Conservation (phyloP, 1,284 basidiomycete species). For the Ceratobasidium sp. region DNA sequence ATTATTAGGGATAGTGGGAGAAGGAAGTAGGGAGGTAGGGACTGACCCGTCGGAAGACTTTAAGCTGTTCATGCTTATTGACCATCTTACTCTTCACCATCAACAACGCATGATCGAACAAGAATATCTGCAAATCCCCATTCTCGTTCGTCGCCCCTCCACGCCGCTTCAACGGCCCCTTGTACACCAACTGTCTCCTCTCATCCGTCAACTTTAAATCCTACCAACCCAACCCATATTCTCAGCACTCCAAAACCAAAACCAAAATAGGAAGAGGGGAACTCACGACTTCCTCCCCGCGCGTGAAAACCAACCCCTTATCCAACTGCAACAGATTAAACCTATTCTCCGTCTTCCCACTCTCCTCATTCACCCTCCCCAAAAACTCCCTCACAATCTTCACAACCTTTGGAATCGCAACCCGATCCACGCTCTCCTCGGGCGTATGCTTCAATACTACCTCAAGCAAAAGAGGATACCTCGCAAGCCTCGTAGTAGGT, state of each 20-base stretch:
- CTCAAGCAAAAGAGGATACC: conserved; percentile 94
- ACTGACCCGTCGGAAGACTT: conserved; percentile 92
- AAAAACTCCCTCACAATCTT: conserved; percentile 87
- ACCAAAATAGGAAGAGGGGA: not conserved
- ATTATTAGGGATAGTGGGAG: not conserved
- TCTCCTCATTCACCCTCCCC: conserved; percentile 90
- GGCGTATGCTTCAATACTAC: conserved; percentile 95
- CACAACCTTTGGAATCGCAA: conserved; percentile 82
- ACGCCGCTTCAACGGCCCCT: conserved; percentile 92
- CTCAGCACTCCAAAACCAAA: not conserved
- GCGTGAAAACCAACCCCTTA: conserved; percentile 87
- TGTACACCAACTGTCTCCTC: conserved; percentile 92
- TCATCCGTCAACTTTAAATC: conserved; percentile 90
- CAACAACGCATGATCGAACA: conserved; percentile 97
- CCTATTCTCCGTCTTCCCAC: conserved; percentile 91
- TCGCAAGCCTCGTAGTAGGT: conserved; percentile 95
- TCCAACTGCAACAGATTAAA: conserved; percentile 94
- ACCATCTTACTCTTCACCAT: conserved; percentile 85
- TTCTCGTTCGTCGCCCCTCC: conserved; percentile 81
- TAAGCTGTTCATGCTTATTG: conserved; percentile 92
- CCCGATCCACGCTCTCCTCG: conserved; percentile 91
- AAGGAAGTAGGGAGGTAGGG: not conserved
- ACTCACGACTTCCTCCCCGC: conserved; percentile 85
- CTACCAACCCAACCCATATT: conserved; percentile 58
- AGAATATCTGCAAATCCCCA: conserved; percentile 92